These are phyloP conservation scores for Linum lewisii DNA, from an alignment of 345 rosid species.

Conservation along the genomic window DNA sequence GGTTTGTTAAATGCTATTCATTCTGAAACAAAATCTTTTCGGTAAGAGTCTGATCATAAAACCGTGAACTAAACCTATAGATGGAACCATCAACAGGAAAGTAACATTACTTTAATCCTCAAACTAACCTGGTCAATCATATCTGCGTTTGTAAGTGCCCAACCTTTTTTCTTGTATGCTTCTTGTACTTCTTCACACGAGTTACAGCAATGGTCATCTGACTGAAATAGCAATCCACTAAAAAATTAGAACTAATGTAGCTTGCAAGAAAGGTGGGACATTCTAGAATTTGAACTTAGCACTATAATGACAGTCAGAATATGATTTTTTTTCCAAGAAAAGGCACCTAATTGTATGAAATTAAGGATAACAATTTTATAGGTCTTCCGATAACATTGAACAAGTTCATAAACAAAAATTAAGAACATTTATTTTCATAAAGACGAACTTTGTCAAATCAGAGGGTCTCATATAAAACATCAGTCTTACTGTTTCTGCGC, in stretches of 20 bases:
- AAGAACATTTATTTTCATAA: no score
- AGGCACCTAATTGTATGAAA: neutral
- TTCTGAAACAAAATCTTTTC: no score
- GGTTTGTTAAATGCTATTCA: no score
- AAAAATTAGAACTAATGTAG: neutral
- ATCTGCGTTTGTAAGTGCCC: conserved; percentile 20
- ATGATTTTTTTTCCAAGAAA: neutral
- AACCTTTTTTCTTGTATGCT: conserved; percentile 23
- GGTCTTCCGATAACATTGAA: neutral
- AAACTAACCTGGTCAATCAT: conserved; percentile 24
- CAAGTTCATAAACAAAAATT: neutral
- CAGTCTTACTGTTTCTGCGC: conserved; percentile 22
- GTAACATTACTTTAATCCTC: neutral
- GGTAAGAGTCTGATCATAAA: no score
- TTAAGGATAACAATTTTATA: neutral
- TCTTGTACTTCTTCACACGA: conserved; percentile 26
- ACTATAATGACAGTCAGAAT: neutral
- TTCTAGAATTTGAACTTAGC: neutral
- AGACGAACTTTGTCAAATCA: neutral
- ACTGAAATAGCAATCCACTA: conserved; percentile 5
- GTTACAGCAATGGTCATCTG: conserved; percentile 26
- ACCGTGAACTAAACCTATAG: neutral
- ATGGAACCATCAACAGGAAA: neutral
- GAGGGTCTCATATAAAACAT: neutral
- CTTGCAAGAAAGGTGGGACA: no score